These are phyloP conservation scores for Zygoascus hellenicus DNA, from an alignment of 1,139 yeast genomes.

Conservation along the genomic window DNA sequence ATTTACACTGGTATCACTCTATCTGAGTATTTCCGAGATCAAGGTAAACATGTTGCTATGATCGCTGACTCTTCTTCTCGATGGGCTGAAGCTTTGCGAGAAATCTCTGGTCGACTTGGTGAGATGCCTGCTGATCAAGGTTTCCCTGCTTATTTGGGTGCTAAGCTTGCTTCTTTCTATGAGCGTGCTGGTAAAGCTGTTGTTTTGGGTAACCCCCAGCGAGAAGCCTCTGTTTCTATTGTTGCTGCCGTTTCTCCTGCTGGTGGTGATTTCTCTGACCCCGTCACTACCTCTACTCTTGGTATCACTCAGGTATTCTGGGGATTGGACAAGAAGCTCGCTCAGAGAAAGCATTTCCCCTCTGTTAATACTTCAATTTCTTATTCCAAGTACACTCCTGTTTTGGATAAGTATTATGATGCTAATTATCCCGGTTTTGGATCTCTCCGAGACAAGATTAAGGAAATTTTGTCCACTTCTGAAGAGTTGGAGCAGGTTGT, in stretches of 20 bases:
- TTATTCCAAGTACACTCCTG: conserved; percentile 90
- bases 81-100: conserved; percentile 99
- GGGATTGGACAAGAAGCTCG: conserved; percentile 98
- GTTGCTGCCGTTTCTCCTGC: conserved; percentile 99
- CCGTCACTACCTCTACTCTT: conserved; percentile 94
- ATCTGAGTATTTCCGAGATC: conserved; percentile 99
- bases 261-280: conserved; percentile 99
- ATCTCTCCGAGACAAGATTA: conserved; percentile 77
- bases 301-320: conserved; percentile 99
- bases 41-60: conserved; percentile 98
- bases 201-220: conserved; percentile 93
- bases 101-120: conserved; percentile 98
- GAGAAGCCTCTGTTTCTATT: conserved; percentile 94
- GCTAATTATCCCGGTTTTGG: conserved; percentile 88
- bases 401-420: conserved; percentile 81
- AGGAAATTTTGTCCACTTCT: conserved; percentile 90
- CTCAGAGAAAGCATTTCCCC: conserved; percentile 99
- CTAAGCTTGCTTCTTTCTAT: conserved; percentile 95
- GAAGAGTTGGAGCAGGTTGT: conserved; percentile 99
- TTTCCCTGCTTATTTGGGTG: conserved; percentile 99
- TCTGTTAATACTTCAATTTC: conserved; percentile 94
- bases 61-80: conserved; percentile 99
- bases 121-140: conserved; percentile 99
- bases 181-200: conserved; percentile 99
- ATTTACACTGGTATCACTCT: conserved; percentile 97